These are phyloP conservation scores for Protostelium mycophagum DNA, from an alignment of 78 protist genomes.

Conservation along the genomic window DNA sequence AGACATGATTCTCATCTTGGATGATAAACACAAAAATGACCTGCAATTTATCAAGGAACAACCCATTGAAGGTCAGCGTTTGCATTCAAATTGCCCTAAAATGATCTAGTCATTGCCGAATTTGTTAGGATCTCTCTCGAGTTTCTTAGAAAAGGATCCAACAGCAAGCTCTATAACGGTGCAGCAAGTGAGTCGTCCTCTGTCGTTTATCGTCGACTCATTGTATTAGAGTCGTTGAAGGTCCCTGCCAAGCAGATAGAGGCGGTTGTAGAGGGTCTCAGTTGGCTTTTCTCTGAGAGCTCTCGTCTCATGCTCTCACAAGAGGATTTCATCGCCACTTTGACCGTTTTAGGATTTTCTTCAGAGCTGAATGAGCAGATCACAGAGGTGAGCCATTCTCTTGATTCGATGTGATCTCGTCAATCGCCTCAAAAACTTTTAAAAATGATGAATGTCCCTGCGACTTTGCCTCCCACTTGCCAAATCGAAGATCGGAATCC, in stretches of 20 bases:
- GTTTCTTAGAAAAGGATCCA: not conserved
- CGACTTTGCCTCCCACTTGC: no score
- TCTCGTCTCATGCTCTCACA: not conserved
- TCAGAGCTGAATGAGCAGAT: not conserved
- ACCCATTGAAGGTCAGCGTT: not conserved
- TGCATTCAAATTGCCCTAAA: not conserved
- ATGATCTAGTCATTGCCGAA: not conserved
- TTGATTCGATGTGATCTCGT: no score
- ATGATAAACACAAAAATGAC: not conserved
- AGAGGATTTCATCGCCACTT: not conserved
- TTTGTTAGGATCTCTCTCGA: not conserved
- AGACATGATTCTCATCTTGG: not conserved
- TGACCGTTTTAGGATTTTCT: not conserved
- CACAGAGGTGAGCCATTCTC: conserved; percentile 2
- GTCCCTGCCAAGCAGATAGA: not conserved
- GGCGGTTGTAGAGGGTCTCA: not conserved
- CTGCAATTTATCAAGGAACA: not conserved
- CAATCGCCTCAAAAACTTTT: no score
- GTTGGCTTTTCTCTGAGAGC: not conserved
- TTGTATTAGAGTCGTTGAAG: not conserved
- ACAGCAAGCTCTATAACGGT: not conserved
- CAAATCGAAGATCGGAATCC: no score
- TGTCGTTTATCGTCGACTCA: not conserved
- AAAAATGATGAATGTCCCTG: no score
- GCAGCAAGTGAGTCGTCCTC: not conserved